These are phyloP conservation scores for Fusarium temperatum DNA, from an alignment of 2,329 filamentous ascomycete species.

Conservation along the genomic window DNA sequence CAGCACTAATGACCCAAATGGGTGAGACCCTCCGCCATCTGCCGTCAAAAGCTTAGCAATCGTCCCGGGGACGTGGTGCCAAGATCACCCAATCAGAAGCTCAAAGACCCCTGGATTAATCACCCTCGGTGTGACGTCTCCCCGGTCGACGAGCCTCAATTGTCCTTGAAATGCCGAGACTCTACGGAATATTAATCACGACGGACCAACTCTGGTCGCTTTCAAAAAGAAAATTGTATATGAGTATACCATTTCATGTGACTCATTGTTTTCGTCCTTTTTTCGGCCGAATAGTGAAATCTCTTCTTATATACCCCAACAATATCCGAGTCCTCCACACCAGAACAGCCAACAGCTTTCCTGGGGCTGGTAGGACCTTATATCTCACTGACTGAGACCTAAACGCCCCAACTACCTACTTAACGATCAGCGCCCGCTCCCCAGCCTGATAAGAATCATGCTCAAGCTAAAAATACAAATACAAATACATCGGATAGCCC, in stretches of 20 bases:
- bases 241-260: not conserved
- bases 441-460: conserved; percentile 1
- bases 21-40: not conserved
- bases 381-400: conserved; percentile 3
- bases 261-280: conserved; percentile 5
- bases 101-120: conserved; percentile 28
- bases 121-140: conserved; percentile 34
- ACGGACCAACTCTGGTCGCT: not conserved
- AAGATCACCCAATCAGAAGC: conserved; percentile 26
- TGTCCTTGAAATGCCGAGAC: not conserved
- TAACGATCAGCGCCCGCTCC: conserved; percentile 3
- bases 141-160: conserved; percentile 18
- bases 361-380: not conserved
- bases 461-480: not conserved
- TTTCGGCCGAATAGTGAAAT: not conserved
- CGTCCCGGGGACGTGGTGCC: conserved; percentile 5
- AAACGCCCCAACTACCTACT: not conserved
- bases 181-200: not conserved
- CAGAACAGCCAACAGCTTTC: not conserved
- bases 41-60: conserved; percentile 33
- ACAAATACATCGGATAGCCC: conserved; percentile 26
- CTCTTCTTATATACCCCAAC: not conserved
- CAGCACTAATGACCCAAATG: conserved; percentile 26
- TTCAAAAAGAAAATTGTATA: not conserved
- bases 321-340: not conserved